Conservation (phyloP, 306 rosid species). For the Vachellia collinsii region DNA sequence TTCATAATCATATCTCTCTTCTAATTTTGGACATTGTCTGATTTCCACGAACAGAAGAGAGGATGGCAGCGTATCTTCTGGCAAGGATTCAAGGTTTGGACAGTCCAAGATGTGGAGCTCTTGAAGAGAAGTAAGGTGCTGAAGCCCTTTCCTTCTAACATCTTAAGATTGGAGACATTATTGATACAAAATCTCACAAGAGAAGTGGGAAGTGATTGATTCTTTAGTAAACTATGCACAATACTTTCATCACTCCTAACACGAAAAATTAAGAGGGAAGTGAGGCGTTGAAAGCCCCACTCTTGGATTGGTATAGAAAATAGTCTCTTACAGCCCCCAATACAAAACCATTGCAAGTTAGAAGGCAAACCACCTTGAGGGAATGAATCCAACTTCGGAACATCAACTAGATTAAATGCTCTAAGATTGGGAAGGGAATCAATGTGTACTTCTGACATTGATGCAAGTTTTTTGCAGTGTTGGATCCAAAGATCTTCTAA, state of each 20-base stretch:
- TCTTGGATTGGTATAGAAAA: neutral
- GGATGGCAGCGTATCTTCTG: neutral
- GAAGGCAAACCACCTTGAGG: neutral
- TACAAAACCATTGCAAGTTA: neutral
- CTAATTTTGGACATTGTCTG: neutral
- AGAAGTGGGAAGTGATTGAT: neutral
- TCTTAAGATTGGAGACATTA: neutral
- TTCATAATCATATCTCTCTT: neutral
- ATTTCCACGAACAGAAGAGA: neutral
- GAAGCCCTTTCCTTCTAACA: conserved; percentile 11
- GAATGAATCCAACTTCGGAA: neutral
- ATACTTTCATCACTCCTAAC: neutral
- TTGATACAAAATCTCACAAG: fast-evolving
- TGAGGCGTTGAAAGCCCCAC: neutral
- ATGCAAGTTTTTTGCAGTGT: fast-evolving
- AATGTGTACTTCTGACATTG: neutral
- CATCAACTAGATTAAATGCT: fast-evolving
- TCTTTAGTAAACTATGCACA: neutral
- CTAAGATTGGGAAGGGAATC: neutral
- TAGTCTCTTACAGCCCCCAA: neutral
- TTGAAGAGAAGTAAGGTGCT: neutral
- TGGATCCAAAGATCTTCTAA: fast-evolving
- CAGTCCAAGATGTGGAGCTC: fast-evolving
- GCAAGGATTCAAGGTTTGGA: neutral
- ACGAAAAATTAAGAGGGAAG: neutral